Evolutionary conservation across 305 asterid genomes (phyloP), one percentile per base, ranked within the genome.

Genomic region (Petunia hybrid): DNA sequence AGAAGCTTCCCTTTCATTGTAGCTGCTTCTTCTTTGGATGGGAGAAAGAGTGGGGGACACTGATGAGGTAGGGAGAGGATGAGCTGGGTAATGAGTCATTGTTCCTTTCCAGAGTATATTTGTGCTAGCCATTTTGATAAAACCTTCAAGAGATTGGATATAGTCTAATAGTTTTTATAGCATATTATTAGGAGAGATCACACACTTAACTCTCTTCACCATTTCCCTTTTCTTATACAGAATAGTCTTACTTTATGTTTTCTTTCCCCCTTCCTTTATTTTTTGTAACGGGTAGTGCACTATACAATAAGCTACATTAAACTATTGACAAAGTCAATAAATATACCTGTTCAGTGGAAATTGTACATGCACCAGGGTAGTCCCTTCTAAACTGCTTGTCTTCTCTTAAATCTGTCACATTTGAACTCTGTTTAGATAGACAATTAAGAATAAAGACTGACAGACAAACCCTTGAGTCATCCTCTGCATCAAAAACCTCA

Each of bases 281-380:
- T 48, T 48, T 73, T 73, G 7, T 13, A 73, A 48, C 1, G 36
- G 36, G 8, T 5, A 62, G 13, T 51, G 48, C 36, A 36, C 36
- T 41, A 12, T 2, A 51, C 36, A 64, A 53, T 36, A 53, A 73
- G 78, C 36, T 36, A 73, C 48, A 13, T 36, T 14, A 0, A 73
- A 73, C 64, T 51, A 35, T 73, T 36, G 8, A 73, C 1, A 13
- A 14, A 73, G 35, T 36, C 14, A 12, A 51, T 35, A 14, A 6
- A 53, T 66, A 76, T 40, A 93, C 98, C 94, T 93, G 97, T 83
- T 92, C 97, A 2, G 90, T 87, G 62, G 97, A 93, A 57, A 92
- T 91, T 60, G 92, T 93, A 84, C 88, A 85, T 80, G 97, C 98
- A 83, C 97, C 97, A 14, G 97, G 97, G 83, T 93, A 93, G 86